Evolutionary conservation across 2,329 filamentous ascomycete genomes (phyloP), one percentile per base, ranked within the genome.

Genomic region (Ascochyta koolunga): DNA sequence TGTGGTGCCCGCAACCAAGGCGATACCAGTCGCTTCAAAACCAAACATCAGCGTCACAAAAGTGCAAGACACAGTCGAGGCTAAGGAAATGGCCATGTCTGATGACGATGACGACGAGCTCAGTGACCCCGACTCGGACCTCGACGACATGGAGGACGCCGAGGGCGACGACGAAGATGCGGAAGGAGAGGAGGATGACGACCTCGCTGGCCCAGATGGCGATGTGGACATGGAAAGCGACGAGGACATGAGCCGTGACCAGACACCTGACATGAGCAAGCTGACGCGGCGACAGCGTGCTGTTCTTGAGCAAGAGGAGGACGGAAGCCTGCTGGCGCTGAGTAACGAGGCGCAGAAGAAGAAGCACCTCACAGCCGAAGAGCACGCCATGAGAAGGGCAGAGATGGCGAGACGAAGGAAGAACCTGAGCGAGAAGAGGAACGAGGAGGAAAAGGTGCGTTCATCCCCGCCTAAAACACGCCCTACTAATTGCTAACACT

Each of bases 371-470:
- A 89, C 88, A 0, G 87, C 86, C 0, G 88, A 89, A 69, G 88
- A 91, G 67, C 86, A 89, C 67, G 86, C 86, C 40, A 89, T 89
- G 84, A 83, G 88, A 42, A 80, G 88, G 50, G 85, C 86, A 7
- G 88, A 91, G 70, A 90, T 90, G 87, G 88, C 88, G 8, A 79
- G 88, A 50, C 81, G 88, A 47, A 79, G 88, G 56, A 90, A 90
- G 76, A 90, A 90, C 60, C 78, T 90, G 27, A 89, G 85, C 53
- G 88, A 90, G 75, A 89, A 90, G 77, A 83, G 88, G n/a, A 89
- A 89, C 50, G 88, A 90, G 66, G 88, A 91, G 76, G 88, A 90
- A 72, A 91, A 90, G 81, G 85, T 87, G 68, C 24, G 69, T 59
- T 50, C 22, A 10, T 36, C 9, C 22, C 21, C 22, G 13, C 11